These are phyloP conservation scores for Puccinia polysora DNA, from an alignment of 1,284 basidiomycete species.

Conservation along the genomic window DNA sequence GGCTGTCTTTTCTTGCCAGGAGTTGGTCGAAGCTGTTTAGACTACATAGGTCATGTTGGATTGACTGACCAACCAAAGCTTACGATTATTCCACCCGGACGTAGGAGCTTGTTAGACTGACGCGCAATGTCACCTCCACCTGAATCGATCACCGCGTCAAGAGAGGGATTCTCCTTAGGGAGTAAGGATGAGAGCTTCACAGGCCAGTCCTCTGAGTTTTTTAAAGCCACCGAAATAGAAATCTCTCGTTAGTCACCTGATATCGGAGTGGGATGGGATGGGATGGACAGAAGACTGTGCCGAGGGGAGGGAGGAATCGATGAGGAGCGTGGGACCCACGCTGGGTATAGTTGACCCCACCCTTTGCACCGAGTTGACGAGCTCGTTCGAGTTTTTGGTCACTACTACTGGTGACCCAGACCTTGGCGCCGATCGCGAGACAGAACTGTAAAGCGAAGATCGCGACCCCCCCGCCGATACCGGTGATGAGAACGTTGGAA, in stretches of 20 bases:
- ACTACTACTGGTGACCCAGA: constrained; percentile 34
- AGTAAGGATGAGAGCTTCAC: background rate
- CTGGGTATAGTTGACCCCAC: constrained; percentile 35
- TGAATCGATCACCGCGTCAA: constrained; percentile 38
- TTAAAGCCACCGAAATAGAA: background rate
- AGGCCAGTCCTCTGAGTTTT: constrained; percentile 30
- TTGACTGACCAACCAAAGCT: constrained; percentile 32
- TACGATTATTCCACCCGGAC: constrained; percentile 21
- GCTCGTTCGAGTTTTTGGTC: constrained; percentile 21
- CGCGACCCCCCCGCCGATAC: constrained; percentile 35
- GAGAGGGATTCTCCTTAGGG: background rate
- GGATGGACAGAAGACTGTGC: background rate
- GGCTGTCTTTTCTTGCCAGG: background rate
- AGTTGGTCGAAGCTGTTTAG: background rate
- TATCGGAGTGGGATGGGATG: background rate
- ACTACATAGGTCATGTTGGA: background rate
- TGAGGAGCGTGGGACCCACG: background rate
- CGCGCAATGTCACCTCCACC: constrained; percentile 33
- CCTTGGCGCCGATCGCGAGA: constrained; percentile 24
- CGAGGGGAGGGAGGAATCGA: background rate
- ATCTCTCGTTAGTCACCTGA: background rate
- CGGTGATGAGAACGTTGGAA: constrained; percentile 19
- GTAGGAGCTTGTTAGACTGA: constrained; percentile 17
- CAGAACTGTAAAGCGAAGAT: constrained; percentile 33
- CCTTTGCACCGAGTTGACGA: constrained; percentile 23